Evolutionary conservation across 169 alveolate species (phyloP), one percentile per base, ranked within the genome.

Genomic region (Plasmodium sp.): DNA sequence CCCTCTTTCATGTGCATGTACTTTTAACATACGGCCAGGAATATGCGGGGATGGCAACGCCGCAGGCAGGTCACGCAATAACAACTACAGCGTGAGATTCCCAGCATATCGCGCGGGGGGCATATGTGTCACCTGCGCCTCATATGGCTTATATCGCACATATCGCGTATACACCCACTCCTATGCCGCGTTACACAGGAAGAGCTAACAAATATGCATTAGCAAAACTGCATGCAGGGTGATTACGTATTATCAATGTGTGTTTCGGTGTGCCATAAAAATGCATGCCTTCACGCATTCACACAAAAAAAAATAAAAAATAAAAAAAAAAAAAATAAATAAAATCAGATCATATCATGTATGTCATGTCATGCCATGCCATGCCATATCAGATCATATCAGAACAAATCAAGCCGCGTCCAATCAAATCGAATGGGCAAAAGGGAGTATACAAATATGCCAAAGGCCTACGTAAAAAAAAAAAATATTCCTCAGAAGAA

Each of bases 1-100:
- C 93, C 93, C 77, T 84, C 54, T 33, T 74, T 45, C 84, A 83
- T 84, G 93, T 84, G 93, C 93, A 72, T 84, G 93, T 84, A 84
- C 34, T 73, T 72, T 45, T 84, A 54, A 84, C 84, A 84, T 84
- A 84, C 81, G 34, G 79, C 48, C 51, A 84, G 41, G 22, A 83
- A 81, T n/a, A 80, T 36, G 72, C 62, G 34, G 9, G 54, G 34
- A 82, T 12, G 41, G 41, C 54, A 82, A 82, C 36, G 31, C 14
- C 31, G 39, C 82, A 83, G 48, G 45, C 3, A 71, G 6, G 14
- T 22, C 16, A 83, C 4, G 54, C 48, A 84, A 33, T 74, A 74
- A 74, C n/a, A 12, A 12, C 58, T 48, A 3, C 58, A 9, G n/a
- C 58, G n/a, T 48, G 34, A 27, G 3, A 16, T 22, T 62, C 75